A percentile compares a stretch with the other conserved stretches of the same genome.
Conservation (phyloP, 2,329 filamentous ascomycete species). For the Cladosporium sp. region DNA sequence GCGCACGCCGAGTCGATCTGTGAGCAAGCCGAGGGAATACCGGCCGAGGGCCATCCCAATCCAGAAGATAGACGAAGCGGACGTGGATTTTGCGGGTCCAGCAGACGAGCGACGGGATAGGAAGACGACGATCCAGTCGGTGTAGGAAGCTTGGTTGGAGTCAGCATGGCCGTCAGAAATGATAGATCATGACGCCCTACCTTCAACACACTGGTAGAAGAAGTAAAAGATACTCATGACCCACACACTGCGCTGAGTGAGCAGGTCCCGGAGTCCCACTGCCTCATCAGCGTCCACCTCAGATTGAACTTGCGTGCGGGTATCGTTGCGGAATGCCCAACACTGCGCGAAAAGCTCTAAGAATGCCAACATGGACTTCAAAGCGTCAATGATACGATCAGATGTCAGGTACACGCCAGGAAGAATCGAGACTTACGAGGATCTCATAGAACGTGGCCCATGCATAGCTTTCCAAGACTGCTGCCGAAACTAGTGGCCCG, state of each 20-base stretch:
- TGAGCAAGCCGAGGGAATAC: neutral
- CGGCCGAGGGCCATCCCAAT: conserved; percentile 1
- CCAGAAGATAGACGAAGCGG: conserved; percentile 6
- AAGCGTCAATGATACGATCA: neutral
- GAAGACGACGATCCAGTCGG: conserved; percentile 4
- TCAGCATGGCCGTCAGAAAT: neutral
- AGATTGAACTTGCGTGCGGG: neutral
- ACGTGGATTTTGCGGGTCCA: neutral
- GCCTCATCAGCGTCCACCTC: neutral
- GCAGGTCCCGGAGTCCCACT: neutral
- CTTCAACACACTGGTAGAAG: conserved; percentile 1
- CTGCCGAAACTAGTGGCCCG: neutral
- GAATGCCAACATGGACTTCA: neutral
- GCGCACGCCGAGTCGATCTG: neutral
- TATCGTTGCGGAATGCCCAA: neutral
- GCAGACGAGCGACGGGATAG: neutral
- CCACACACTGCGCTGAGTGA: neutral
- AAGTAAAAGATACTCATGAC: conserved; percentile 2
- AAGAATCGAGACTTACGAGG: neutral
- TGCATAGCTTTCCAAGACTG: neutral
- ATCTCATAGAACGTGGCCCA: neutral
- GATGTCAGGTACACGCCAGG: neutral
- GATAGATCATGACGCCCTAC: neutral
- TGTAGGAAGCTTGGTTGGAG: neutral
- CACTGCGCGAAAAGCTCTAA: neutral